Percentiles rank a stretch among this genome's conserved stretches.
These are phyloP conservation scores for Plantago coronopus DNA, from an alignment of 305 asterid genomes.

Conservation along the genomic window DNA sequence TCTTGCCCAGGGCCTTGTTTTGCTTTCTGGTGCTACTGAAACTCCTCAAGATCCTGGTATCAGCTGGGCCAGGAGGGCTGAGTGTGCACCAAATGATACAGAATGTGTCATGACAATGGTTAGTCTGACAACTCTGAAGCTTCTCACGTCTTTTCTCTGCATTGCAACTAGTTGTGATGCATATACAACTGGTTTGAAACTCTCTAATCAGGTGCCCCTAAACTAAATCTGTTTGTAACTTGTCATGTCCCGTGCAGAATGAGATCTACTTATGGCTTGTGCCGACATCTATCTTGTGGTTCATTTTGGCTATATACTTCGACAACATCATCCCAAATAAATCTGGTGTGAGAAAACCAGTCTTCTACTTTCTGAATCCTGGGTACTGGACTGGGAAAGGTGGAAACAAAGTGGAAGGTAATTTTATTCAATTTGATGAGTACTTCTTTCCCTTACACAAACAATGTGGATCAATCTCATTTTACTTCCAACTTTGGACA, in stretches of 20 bases:
- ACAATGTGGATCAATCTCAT: no score
- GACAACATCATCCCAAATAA: slow-evolving; percentile 77
- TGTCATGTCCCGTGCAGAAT: slow-evolving; percentile 43
- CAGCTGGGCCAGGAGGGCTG: slow-evolving; percentile 63
- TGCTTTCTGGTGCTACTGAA: slow-evolving; percentile 55
- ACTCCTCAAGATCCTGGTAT: slow-evolving; percentile 71
- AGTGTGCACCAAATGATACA: slow-evolving; percentile 54
- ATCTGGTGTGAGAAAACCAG: slow-evolving; percentile 76
- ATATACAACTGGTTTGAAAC: slow-evolving; percentile 2
- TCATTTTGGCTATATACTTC: slow-evolving; percentile 74
- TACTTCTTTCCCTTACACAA: background rate
- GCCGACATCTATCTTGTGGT: slow-evolving; percentile 59
- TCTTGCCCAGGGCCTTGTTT: slow-evolving; percentile 60
- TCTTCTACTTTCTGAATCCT: slow-evolving; percentile 66
- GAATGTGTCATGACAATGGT: slow-evolving; percentile 63
- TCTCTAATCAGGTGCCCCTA: background rate
- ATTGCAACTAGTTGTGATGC: background rate
- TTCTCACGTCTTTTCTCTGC: no score
- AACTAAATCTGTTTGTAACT: slow-evolving; percentile 14
- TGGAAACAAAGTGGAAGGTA: slow-evolving; percentile 74
- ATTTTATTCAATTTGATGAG: slow-evolving; percentile 1
- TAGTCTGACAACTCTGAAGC: slow-evolving; percentile 6
- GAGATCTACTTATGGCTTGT: slow-evolving; percentile 62
- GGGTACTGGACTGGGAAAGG: slow-evolving; percentile 92
- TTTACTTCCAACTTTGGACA: no score